Base-by-base conservation (phyloP, 2,329 filamentous ascomycete species). In the Talaromyces sp. region DNA sequence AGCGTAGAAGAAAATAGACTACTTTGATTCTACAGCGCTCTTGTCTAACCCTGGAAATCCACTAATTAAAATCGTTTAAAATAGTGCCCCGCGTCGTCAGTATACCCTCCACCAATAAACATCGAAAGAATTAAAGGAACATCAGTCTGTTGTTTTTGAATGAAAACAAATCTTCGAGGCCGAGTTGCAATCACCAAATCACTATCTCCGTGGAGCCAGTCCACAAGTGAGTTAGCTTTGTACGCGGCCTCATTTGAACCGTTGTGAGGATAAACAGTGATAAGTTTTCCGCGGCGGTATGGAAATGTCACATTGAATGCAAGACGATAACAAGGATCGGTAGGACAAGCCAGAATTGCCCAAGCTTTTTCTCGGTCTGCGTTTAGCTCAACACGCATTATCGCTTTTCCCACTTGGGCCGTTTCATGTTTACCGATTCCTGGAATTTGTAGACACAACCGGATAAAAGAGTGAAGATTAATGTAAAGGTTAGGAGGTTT, bases 191-290 rank as follows among this genome's bases (percentile, higher is more conserved):
- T 24, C 19, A 55, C 19, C 7, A 21, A n/a, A 13, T 55, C 52
- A 38, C 41, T 55, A 24, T 55, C 52, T 55, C 52, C 52, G 13
- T 55, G 11, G n/a, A 55, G 7, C 52, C 52, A 55, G n/a, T 55
- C 52, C 29, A 55, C 3, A 41, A 38, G n/a, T 13, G 31, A 3
- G 19, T 55, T 55, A 10, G 52, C 52, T 55, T 38, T 55, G 21
- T 55, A 55, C 6, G 31, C n/a, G 1, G 14, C 31, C 10, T 24
- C 17, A 3, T 55, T 19, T 21, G 14, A 41, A 24, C 41, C 17
- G 10, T 9, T 38, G 9, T 41, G 31, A 55, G 52, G 52, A 55
- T 55, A 55, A 24, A 55, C 11, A 14, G 3, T 55, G 19, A 31
- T 31, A 4, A 35, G 17, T 10, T 24, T 26, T 31, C 52, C 52